phyloP scores from a whole-genome alignment of 2,329 filamentous ascomycete genomes.

The Monilinia fructigena region DNA sequence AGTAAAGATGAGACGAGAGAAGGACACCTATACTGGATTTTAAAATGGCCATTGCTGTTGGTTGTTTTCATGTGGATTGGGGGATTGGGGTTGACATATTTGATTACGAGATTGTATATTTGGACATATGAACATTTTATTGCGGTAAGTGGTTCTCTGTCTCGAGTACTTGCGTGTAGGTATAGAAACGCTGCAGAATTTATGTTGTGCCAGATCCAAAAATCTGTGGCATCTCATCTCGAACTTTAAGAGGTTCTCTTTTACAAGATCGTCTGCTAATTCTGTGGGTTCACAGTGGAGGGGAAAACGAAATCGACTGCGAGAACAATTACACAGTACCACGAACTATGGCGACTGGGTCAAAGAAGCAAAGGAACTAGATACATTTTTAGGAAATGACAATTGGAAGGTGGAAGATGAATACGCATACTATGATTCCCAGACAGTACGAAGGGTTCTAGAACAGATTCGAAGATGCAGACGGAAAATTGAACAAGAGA shows the following conservation, averaged over 20 bases:
- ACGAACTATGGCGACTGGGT: constrained; percentile 83
- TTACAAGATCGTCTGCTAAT: constrained; percentile 41
- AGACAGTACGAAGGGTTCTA: constrained; percentile 75
- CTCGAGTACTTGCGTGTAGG: neutral
- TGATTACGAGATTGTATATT: constrained; percentile 84
- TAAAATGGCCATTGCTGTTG: constrained; percentile 89
- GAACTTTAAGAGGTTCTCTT: neutral
- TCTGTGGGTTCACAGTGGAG: constrained; percentile 74
- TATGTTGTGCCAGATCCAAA: neutral
- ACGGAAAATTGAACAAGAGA: constrained; percentile 52
- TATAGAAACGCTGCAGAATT: neutral
- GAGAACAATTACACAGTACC: constrained; percentile 68
- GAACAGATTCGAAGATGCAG: constrained; percentile 70
- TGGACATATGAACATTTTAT: constrained; percentile 69
- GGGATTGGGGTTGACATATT: constrained; percentile 70
- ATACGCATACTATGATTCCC: constrained; percentile 83
- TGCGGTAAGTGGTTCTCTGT: constrained; percentile 14
- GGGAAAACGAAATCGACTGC: constrained; percentile 69
- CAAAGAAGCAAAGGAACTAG: constrained; percentile 72
- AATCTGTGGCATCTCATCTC: neutral
- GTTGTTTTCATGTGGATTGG: constrained; percentile 78
- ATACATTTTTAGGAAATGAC: constrained; percentile 76
- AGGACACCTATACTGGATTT: constrained; percentile 81
- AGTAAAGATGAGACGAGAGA: constrained; percentile 91
- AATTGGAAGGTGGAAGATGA: constrained; percentile 76